These are phyloP conservation scores for Carallia brachiata DNA, from an alignment of 345 rosid species.

Conservation along the genomic window DNA sequence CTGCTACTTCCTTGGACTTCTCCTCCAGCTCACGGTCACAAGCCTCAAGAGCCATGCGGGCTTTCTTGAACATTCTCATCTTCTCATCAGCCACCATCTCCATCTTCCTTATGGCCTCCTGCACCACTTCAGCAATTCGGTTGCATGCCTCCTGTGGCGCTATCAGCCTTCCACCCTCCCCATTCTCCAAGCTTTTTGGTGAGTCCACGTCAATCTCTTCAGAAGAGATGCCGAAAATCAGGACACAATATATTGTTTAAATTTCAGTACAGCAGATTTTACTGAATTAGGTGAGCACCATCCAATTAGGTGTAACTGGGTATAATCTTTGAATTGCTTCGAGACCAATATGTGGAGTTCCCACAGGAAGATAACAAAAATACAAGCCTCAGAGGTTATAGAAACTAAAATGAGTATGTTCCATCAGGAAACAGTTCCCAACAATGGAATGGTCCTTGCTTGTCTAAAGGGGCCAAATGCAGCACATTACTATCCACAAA, in stretches of 20 bases:
- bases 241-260: neutral
- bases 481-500: too few species aligned
- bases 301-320: neutral
- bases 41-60: slow-evolving; percentile 69
- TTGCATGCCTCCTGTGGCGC: slow-evolving; percentile 98
- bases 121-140: slow-evolving; percentile 92
- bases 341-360: too few species aligned
- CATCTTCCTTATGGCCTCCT: slow-evolving; percentile 96
- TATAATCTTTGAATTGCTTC: too few species aligned
- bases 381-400: too few species aligned
- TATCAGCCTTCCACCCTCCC: slow-evolving; percentile 71
- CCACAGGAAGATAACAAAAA: too few species aligned
- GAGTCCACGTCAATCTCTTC: slow-evolving; percentile 89
- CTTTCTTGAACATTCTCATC: slow-evolving; percentile 90
- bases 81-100: slow-evolving; percentile 99
- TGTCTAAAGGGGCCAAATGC: too few species aligned
- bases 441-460: too few species aligned
- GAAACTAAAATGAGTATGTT: too few species aligned
- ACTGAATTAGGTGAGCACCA: neutral
- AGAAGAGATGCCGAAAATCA: neutral
- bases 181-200: slow-evolving; percentile 77
- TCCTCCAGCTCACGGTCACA: slow-evolving; percentile 91
- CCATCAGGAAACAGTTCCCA: too few species aligned
- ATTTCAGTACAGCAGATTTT: neutral
- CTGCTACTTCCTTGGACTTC: slow-evolving; percentile 82